Evolutionary conservation across 164 flowering plant genomes (phyloP).

Genomic region (Cinnamomum chago): DNA sequence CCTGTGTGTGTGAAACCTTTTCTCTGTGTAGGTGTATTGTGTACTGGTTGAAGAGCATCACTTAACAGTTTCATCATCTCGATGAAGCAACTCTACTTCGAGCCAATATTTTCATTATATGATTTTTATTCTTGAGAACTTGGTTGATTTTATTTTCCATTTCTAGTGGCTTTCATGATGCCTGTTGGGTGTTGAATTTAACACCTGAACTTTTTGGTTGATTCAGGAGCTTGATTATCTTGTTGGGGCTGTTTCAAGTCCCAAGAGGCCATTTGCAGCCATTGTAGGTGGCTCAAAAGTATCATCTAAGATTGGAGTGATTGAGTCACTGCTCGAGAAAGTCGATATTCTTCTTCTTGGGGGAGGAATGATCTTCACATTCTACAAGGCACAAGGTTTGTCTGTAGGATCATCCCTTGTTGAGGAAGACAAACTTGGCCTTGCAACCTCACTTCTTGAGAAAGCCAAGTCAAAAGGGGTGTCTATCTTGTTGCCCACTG

Average conservation of each 20-base stretch:
- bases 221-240: slow-evolving; percentile 73
- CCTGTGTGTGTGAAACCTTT: background rate
- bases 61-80: background rate
- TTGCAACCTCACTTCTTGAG: slow-evolving; percentile 62
- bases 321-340: slow-evolving; percentile 70
- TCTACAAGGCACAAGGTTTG: slow-evolving; percentile 78
- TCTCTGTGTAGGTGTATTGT: background rate
- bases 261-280: slow-evolving; percentile 81
- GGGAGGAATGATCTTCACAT: slow-evolving; percentile 85
- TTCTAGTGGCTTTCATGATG: background rate
- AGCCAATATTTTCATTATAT: background rate
- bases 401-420: slow-evolving; percentile 76
- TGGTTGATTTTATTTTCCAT: background rate
- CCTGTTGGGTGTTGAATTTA: background rate
- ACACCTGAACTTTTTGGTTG: slow-evolving; percentile 3
- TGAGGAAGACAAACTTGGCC: slow-evolving; percentile 73
- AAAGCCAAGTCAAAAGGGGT: slow-evolving; percentile 80
- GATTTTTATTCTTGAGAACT: background rate
- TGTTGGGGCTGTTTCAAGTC: slow-evolving; percentile 72
- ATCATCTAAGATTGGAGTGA: slow-evolving; percentile 79
- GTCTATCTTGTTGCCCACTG: slow-evolving; percentile 62
- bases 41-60: background rate
- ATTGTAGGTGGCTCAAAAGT: slow-evolving; percentile 87
- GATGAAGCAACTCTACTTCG: background rate
- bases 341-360: slow-evolving; percentile 68